Percentiles rank a stretch among this genome's conserved stretches.
Evolutionary conservation across 371 early-diverging fungal species (phyloP).

Genomic region (Dichotomocladium elegans): DNA sequence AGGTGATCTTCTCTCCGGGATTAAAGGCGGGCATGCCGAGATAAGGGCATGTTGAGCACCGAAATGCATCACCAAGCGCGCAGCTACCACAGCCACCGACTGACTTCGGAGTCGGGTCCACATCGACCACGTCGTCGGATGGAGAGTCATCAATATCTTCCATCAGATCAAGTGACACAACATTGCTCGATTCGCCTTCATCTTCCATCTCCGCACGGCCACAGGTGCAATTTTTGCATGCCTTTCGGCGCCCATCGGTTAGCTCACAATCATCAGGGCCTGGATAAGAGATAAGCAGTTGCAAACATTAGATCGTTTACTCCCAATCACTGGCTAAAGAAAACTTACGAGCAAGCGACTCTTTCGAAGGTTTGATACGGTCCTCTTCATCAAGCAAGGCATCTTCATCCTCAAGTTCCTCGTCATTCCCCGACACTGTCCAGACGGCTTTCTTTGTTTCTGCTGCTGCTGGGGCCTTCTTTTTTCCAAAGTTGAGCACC

Average conservation of each 20-base stretch:
- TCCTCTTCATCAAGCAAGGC: conserved; percentile 85
- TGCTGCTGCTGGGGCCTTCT: conserved; percentile 47
- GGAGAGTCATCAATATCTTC: conserved; percentile 29
- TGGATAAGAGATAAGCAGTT: neutral
- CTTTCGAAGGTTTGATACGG: conserved; percentile 68
- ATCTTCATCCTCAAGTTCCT: conserved; percentile 86
- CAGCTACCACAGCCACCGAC: conserved; percentile 75
- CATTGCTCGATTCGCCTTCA: conserved; percentile 46
- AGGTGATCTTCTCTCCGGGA: conserved; percentile 91
- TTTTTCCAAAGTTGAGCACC: conserved; percentile 35
- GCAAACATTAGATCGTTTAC: neutral
- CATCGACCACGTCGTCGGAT: conserved; percentile 46
- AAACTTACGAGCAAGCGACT: conserved; percentile 53
- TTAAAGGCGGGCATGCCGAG: conserved; percentile 98
- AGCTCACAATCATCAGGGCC: conserved; percentile 69
- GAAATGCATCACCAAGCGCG: conserved; percentile 98
- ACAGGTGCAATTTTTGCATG: conserved; percentile 97
- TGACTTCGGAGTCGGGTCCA: conserved; percentile 57
- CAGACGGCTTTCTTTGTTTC: conserved; percentile 30
- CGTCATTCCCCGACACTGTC: conserved; percentile 18
- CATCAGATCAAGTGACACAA: conserved; percentile 68
- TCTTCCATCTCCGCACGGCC: conserved; percentile 82
- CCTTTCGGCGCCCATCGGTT: conserved; percentile 75
- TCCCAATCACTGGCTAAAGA: neutral
- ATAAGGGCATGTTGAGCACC: conserved; percentile 98